Evolutionary conservation across 192 early-diverging fungal species (phyloP).

Genomic region (Coemansia erecta): DNA sequence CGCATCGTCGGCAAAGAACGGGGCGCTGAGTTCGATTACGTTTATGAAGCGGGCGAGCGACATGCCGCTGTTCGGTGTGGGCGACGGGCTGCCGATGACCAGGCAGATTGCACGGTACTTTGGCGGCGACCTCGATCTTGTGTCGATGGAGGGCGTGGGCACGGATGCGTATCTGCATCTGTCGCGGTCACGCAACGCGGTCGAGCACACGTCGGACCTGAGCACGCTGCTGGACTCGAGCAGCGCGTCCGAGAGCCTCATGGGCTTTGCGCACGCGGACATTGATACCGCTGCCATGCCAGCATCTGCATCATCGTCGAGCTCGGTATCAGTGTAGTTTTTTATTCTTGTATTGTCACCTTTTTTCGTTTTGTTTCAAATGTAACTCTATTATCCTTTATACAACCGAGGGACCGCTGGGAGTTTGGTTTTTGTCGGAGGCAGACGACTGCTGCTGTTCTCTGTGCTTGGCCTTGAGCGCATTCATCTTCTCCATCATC

Average conservation of each 20-base stretch:
- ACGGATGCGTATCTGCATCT: slow-evolving; percentile 61
- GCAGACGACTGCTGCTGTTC: background rate
- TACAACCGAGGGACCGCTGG: background rate
- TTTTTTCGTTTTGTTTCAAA: background rate
- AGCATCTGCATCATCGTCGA: background rate
- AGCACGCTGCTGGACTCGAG: slow-evolving; percentile 32
- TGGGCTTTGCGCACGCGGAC: background rate
- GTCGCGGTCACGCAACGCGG: slow-evolving; percentile 39
- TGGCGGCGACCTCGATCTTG: slow-evolving; percentile 62
- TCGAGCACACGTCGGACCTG: slow-evolving; percentile 30
- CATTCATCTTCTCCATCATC: slow-evolving; percentile 49
- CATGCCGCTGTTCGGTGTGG: slow-evolving; percentile 41
- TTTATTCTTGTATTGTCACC: background rate
- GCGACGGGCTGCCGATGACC: slow-evolving; percentile 53
- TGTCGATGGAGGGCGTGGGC: slow-evolving; percentile 67
- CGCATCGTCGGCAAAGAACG: slow-evolving; percentile 14
- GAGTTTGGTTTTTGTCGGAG: background rate
- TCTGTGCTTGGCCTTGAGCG: slow-evolving; percentile 28
- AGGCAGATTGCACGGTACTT: slow-evolving; percentile 62
- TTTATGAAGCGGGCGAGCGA: slow-evolving; percentile 35
- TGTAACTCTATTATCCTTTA: background rate
- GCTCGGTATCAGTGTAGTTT: slow-evolving; percentile 5
- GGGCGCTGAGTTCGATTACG: slow-evolving; percentile 24
- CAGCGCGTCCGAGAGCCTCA: slow-evolving; percentile 7
- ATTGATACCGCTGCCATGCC: background rate